phyloP scores from a whole-genome alignment of 192 early-diverging fungal genomes.

The Backusella tuberculispora region DNA sequence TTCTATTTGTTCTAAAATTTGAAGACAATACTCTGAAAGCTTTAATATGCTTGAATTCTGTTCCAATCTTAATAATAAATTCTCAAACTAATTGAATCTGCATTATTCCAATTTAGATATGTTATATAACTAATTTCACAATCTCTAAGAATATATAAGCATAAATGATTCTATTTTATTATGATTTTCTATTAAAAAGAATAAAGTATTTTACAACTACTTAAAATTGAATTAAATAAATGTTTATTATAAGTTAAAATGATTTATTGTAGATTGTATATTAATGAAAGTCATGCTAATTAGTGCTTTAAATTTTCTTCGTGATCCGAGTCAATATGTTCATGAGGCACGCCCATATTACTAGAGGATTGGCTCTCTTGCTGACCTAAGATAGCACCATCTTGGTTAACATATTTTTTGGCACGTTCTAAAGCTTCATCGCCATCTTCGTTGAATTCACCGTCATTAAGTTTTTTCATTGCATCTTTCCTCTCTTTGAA shows the following conservation, averaged over 20 bases:
- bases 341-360: not conserved
- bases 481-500: constrained; percentile 32
- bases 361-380: not conserved
- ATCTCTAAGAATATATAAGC: too few species aligned
- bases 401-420: constrained; percentile 9
- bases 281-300: not conserved
- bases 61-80: too few species aligned
- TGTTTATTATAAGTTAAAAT: not conserved
- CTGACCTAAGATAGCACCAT: constrained; percentile 14
- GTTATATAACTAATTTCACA: too few species aligned
- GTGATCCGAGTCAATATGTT: not conserved
- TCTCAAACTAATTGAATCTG: too few species aligned
- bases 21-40: too few species aligned
- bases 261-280: not conserved
- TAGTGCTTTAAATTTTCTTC: not conserved
- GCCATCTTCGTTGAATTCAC: not conserved
- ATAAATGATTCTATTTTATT: too few species aligned
- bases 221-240: not conserved
- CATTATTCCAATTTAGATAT: too few species aligned
- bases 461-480: not conserved
- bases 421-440: constrained; percentile 18
- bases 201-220: not conserved
- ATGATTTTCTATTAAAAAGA: too few species aligned
- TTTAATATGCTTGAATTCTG: too few species aligned
- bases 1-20: too few species aligned